Conservation (phyloP, 495 filamentous ascomycete genomes). For the Penicillium crystallinum region DNA sequence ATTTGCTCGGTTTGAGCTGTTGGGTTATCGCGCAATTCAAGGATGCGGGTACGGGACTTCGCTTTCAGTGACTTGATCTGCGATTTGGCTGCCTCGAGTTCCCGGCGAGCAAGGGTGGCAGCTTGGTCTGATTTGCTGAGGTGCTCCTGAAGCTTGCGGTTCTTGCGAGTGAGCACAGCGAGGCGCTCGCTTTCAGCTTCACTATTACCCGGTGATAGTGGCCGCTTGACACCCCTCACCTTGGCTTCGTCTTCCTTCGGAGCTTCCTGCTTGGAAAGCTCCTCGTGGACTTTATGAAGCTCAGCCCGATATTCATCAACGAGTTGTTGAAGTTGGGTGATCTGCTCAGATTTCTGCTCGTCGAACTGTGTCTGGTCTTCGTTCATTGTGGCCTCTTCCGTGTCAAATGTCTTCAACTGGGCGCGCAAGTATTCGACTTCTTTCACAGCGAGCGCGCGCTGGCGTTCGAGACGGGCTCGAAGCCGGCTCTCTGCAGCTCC, state of each 20-base stretch:
- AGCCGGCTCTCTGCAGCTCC: constrained; percentile 46
- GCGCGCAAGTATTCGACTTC: constrained; percentile 92
- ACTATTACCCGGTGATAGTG: constrained; percentile 56
- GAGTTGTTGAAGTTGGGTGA: constrained; percentile 75
- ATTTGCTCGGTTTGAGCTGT: constrained; percentile 76
- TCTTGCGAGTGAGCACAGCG: constrained; percentile 78
- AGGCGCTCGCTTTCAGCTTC: constrained; percentile 69
- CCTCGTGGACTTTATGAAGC: constrained; percentile 63
- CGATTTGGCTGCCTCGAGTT: constrained; percentile 63
- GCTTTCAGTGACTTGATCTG: constrained; percentile 68
- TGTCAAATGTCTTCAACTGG: constrained; percentile 85
- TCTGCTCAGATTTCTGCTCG: constrained; percentile 65
- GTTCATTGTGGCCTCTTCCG: constrained; percentile 82
- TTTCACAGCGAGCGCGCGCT: constrained; percentile 77
- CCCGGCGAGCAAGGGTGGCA: constrained; percentile 62
- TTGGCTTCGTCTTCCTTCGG: constrained; percentile 31
- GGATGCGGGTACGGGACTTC: constrained; percentile 73
- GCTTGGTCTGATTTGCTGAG: constrained; percentile 62
- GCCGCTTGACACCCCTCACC: constrained; percentile 36
- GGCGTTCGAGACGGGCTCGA: constrained; percentile 74
- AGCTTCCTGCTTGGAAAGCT: constrained; percentile 59
- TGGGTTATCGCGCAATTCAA: constrained; percentile 84
- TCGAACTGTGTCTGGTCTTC: constrained; percentile 63
- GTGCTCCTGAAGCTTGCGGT: constrained; percentile 74
- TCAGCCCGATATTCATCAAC: constrained; percentile 88